These are phyloP conservation scores for Fusarium temperatum DNA, from an alignment of 2,329 filamentous ascomycete species.

Conservation along the genomic window DNA sequence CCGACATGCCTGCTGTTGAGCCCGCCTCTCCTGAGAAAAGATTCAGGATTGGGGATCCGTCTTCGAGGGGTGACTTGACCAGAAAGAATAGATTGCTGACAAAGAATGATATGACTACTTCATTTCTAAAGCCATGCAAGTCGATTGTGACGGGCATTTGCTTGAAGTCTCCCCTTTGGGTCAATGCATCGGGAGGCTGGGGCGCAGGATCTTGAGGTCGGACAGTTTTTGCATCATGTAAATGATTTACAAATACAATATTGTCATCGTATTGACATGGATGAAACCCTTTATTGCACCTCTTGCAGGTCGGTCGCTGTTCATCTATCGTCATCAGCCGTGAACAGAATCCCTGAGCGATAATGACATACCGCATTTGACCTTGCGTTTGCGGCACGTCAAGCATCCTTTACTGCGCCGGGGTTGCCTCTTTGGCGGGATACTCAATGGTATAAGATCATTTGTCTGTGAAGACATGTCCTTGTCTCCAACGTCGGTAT, in stretches of 20 bases:
- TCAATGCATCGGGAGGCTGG: background rate
- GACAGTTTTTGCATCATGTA: no score
- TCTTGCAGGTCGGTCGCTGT: background rate
- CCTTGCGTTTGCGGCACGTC: background rate
- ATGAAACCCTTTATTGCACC: background rate
- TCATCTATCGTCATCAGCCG: background rate
- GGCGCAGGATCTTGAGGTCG: no score
- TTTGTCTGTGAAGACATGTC: background rate
- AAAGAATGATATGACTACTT: background rate
- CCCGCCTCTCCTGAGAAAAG: background rate
- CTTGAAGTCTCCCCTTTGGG: no score
- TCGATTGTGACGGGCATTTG: background rate
- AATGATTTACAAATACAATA: background rate
- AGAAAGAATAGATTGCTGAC: background rate
- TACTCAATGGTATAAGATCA: background rate
- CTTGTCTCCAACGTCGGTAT: background rate
- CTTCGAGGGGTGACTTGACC: background rate
- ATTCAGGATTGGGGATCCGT: background rate
- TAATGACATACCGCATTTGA: background rate
- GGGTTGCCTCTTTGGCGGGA: background rate
- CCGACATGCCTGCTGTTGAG: background rate
- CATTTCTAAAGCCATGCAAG: background rate
- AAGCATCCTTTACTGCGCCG: background rate
- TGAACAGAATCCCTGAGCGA: no score
- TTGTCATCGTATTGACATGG: background rate